Base-by-base conservation (phyloP, 225 moss, liverwort and hornwort species). In the Bryoerythrophyllum caledonicum region DNA sequence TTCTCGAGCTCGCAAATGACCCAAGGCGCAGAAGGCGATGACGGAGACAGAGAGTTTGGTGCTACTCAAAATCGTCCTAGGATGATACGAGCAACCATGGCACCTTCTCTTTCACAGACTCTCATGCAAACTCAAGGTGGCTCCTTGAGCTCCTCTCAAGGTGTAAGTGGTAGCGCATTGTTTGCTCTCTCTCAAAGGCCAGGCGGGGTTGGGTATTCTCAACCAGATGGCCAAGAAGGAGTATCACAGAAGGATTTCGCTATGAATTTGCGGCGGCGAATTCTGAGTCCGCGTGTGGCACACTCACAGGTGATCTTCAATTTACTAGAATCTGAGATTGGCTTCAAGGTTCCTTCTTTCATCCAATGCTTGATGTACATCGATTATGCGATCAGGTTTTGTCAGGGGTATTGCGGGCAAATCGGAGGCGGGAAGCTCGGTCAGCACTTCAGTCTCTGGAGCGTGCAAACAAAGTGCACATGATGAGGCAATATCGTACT, bases 401-500 rank as follows among this genome's bases (percentile, higher is more conserved):
- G 43, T 84, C 80, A 3, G 90, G 87, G 21, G 92, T 94, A 25
- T 59, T 90, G 82, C 94, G 87, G 74, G 92, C 94, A 44, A 91
- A 84, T 77, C 87, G 89, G 49, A 85, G 92, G 63, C 82, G 92
- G 46, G 96, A 96, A 74, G 96, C 96, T 73, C 91, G 92, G 61
- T 81, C 85, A 24, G 74, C 80, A 24, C 83, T 91, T 74, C 94
- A 94, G 67, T 86, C 88, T 16, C 67, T 88, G 74, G 92, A 94
- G 79, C 90, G 96, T 70, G 94, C 92, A 67, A 96, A 94, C 78
- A 94, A 91, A 82, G 91, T 94, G 73, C 88, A 92, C 63, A 94
- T 96, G 80, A 92, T 94, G 94, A 85, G 96, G 74, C 88, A 86
- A 60, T 94, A 94, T 73, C 94, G 96, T 27, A 92, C 83, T 76